These are phyloP conservation scores for Suhomyces choctaworum DNA, from an alignment of 1,139 yeast species.

Conservation along the genomic window DNA sequence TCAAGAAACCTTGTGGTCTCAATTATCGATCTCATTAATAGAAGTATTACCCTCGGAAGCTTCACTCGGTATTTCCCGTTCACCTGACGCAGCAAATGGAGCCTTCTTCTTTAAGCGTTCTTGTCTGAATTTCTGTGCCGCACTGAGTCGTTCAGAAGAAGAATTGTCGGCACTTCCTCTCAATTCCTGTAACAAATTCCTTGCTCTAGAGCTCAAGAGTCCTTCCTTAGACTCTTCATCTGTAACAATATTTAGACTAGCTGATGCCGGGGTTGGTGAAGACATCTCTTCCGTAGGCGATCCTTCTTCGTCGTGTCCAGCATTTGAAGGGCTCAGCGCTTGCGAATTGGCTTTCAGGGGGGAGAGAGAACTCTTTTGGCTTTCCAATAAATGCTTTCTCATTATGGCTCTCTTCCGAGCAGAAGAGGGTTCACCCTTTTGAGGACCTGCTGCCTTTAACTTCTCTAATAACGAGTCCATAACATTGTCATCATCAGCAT, in stretches of 20 bases:
- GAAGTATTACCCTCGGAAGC: conserved; percentile 1
- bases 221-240: conserved; percentile 17
- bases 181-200: conserved; percentile 57
- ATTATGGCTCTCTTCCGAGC: conserved; percentile 83
- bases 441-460: conserved; percentile 71
- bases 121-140: conserved; percentile 43
- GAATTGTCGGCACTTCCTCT: conserved; percentile 38
- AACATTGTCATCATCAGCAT: conserved; percentile 49
- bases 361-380: conserved; percentile 24
- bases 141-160: conserved; percentile 22
- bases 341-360: conserved; percentile 7
- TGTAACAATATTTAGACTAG: conserved; percentile 8
- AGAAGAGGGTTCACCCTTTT: conserved; percentile 71
- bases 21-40: background rate
- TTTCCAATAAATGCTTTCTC: conserved; percentile 56
- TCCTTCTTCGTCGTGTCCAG: conserved; percentile 11
- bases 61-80: conserved; percentile 13
- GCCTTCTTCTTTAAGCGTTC: conserved; percentile 29
- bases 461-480: conserved; percentile 76
- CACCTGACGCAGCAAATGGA: conserved; percentile 12
- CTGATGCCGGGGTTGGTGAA: conserved; percentile 5
- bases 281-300: conserved; percentile 11
- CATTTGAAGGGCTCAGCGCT: background rate
- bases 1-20: no score
- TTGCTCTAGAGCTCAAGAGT: conserved; percentile 60